phyloP scores from a whole-genome alignment of 192 early-diverging fungal genomes.

The Gamsiella multidivaricata region DNA sequence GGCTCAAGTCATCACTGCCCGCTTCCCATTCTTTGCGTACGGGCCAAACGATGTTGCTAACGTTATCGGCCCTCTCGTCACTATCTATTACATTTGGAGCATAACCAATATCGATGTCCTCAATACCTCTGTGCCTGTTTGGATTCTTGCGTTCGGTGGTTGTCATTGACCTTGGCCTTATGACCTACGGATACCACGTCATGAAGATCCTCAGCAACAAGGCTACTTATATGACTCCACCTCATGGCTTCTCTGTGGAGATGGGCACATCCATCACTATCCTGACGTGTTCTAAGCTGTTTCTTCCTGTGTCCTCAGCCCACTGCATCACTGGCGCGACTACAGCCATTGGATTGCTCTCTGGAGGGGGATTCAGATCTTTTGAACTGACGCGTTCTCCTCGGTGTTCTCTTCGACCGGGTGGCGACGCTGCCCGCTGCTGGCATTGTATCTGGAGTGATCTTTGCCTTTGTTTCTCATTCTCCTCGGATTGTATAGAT shows the following conservation, averaged over 20 bases:
- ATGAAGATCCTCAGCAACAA: slow-evolving; percentile 87
- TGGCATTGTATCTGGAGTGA: slow-evolving; percentile 69
- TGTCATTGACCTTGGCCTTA: slow-evolving; percentile 80
- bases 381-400: slow-evolving; percentile 82
- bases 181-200: slow-evolving; percentile 79
- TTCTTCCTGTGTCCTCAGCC: slow-evolving; percentile 84
- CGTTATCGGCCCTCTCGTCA: slow-evolving; percentile 82
- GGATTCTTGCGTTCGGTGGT: slow-evolving; percentile 81
- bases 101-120: slow-evolving; percentile 55
- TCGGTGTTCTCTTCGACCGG: slow-evolving; percentile 76
- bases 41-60: slow-evolving; percentile 90
- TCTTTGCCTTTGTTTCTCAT: slow-evolving; percentile 73
- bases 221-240: slow-evolving; percentile 83
- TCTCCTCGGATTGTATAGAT: slow-evolving; percentile 48
- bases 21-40: slow-evolving; percentile 86
- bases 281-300: slow-evolving; percentile 81
- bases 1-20: slow-evolving; percentile 83
- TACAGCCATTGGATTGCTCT: slow-evolving; percentile 76
- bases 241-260: slow-evolving; percentile 83
- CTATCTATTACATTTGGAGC: slow-evolving; percentile 80
- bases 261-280: slow-evolving; percentile 83
- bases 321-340: slow-evolving; percentile 88
- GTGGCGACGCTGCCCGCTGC: slow-evolving; percentile 80
- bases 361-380: slow-evolving; percentile 63
- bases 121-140: slow-evolving; percentile 73